These are phyloP conservation scores for Rhynchosporium graminicola DNA, from an alignment of 2,329 filamentous ascomycete species.

Conservation along the genomic window DNA sequence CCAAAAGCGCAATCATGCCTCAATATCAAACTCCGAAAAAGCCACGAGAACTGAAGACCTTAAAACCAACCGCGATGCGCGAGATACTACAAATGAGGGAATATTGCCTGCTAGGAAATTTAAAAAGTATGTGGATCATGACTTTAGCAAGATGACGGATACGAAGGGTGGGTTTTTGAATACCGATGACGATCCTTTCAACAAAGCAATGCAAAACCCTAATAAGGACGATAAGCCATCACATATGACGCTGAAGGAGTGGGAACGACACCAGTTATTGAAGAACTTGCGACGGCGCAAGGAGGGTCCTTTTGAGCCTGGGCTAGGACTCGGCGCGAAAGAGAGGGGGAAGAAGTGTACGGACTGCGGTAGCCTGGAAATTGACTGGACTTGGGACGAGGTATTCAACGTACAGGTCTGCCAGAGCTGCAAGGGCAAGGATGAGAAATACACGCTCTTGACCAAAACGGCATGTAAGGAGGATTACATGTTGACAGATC, in stretches of 20 bases:
- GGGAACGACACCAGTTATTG: conserved; percentile 81
- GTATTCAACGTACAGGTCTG: conserved; percentile 77
- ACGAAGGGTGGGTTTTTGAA: conserved; percentile 95
- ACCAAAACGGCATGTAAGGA: conserved; percentile 97
- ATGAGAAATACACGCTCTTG: conserved; percentile 88
- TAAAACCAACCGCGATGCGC: conserved; percentile 69
- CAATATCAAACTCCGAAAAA: conserved; percentile 54
- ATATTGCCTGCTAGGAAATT: conserved; percentile 79
- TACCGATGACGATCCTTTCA: conserved; percentile 88
- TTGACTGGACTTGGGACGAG: conserved; percentile 95
- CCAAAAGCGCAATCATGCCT: conserved; percentile 70
- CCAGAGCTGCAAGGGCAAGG: conserved; percentile 81
- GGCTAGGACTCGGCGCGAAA: conserved; percentile 68
- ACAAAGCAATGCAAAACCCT: conserved; percentile 68
- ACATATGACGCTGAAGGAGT: conserved; percentile 87
- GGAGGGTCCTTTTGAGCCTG: conserved; percentile 84
- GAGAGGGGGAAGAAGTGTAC: conserved; percentile 72
- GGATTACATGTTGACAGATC: conserved; percentile 92
- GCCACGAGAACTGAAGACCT: conserved; percentile 42
- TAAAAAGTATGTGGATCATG: conserved; percentile 93
- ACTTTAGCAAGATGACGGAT: conserved; percentile 97
- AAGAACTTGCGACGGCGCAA: conserved; percentile 71
- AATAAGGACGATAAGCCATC: conserved; percentile 67
- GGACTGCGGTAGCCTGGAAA: conserved; percentile 82
- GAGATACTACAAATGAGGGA: conserved; percentile 40